A percentile compares a stretch with the other conserved stretches of the same genome.
These are phyloP conservation scores for Dipteronia dyeriana DNA, from an alignment of 345 rosid genomes.

Conservation along the genomic window DNA sequence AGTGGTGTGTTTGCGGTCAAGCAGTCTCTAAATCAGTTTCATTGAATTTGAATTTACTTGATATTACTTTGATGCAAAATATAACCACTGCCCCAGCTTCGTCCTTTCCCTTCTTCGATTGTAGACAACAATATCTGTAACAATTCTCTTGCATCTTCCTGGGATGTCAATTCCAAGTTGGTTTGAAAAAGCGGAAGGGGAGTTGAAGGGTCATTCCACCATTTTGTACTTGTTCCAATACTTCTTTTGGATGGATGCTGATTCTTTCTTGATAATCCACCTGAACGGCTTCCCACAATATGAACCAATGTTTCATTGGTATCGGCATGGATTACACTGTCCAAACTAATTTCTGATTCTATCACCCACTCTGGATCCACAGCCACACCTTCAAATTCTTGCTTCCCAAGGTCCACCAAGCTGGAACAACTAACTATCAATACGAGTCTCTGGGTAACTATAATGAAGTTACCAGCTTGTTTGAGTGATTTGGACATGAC, in stretches of 20 bases:
- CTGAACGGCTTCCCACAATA: conserved; percentile 79
- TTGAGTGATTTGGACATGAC: conserved; percentile 75
- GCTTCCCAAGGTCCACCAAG: conserved; percentile 61
- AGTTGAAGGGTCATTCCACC: conserved; percentile 52
- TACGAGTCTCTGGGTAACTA: conserved; percentile 64
- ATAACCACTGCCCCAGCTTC: conserved; percentile 49
- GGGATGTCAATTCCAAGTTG: conserved; percentile 59
- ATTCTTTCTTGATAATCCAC: conserved; percentile 55
- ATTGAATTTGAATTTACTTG: conserved; percentile 3
- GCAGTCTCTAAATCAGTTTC: not conserved
- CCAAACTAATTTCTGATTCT: conserved; percentile 70
- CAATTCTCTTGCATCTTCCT: conserved; percentile 54
- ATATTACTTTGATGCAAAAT: conserved; percentile 57
- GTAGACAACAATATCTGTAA: conserved; percentile 52
- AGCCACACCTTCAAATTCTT: conserved; percentile 69
- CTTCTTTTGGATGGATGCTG: conserved; percentile 52
- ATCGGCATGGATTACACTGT: conserved; percentile 73
- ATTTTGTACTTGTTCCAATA: conserved; percentile 44
- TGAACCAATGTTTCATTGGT: conserved; percentile 52
- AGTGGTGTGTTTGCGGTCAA: not conserved
- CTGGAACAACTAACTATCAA: conserved; percentile 63
- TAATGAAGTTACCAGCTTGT: conserved; percentile 64
- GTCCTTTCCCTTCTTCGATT: conserved; percentile 63
- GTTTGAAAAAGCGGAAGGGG: conserved; percentile 75
- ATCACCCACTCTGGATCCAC: conserved; percentile 65